Evolutionary conservation across 306 rosid genomes (phyloP).

Genomic region (Dryas alaskensis): DNA sequence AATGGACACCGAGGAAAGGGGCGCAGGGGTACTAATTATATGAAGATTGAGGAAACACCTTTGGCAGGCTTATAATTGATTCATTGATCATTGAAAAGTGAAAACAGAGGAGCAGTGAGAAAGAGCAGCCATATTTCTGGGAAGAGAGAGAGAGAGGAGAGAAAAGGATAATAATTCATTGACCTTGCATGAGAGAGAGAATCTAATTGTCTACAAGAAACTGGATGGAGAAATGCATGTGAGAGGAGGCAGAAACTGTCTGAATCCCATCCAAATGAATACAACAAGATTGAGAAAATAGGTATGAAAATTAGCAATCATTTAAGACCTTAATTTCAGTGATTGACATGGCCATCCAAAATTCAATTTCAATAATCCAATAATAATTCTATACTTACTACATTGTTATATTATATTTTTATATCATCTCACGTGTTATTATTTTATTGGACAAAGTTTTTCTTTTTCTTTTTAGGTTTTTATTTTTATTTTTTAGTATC

Average conservation of each 20-base stretch:
- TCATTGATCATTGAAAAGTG: slow-evolving; percentile 14
- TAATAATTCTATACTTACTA: too few species aligned
- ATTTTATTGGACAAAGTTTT: background rate
- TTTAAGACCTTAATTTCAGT: slow-evolving; percentile 1
- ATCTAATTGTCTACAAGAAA: slow-evolving; percentile 2
- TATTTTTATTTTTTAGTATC: too few species aligned
- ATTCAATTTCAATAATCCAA: background rate
- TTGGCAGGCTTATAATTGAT: slow-evolving; percentile 17
- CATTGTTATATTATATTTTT: too few species aligned
- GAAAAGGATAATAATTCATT: slow-evolving; percentile 16
- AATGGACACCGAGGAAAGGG: too few species aligned
- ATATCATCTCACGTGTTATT: too few species aligned
- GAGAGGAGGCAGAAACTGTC: background rate
- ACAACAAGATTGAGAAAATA: background rate
- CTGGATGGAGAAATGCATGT: background rate
- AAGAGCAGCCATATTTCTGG: slow-evolving; percentile 1
- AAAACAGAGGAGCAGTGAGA: background rate
- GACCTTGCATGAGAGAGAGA: slow-evolving; percentile 19
- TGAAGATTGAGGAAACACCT: background rate
- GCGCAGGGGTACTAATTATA: background rate
- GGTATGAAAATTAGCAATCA: background rate
- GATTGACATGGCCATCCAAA: background rate
- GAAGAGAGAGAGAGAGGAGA: slow-evolving; percentile 5
- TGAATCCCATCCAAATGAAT: background rate
- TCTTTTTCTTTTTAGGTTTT: too few species aligned